Percentiles rank a stretch among this genome's conserved stretches.
Evolutionary conservation across 164 flowering plant species (phyloP).

Genomic region (Litsea cubeba): DNA sequence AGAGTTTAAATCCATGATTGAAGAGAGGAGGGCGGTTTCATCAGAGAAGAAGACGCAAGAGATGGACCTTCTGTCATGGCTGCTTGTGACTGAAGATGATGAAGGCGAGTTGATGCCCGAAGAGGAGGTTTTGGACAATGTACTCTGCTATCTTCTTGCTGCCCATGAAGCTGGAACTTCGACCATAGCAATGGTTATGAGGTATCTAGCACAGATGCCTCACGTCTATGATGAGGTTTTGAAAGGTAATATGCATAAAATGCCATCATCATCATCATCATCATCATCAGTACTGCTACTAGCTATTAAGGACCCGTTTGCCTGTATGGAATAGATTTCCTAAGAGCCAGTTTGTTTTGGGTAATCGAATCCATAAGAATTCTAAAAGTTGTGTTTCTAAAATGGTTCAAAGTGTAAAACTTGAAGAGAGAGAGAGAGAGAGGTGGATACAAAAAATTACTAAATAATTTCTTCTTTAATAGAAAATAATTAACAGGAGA

Average conservation of each 20-base stretch:
- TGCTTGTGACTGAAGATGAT: conserved; percentile 10
- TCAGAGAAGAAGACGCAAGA: conserved; percentile 2
- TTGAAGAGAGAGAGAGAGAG: too few species aligned
- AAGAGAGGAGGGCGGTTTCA: conserved; percentile 19
- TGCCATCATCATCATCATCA: neutral
- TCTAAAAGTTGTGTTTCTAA: too few species aligned
- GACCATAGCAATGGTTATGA: conserved; percentile 40
- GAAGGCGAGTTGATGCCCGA: conserved; percentile 39
- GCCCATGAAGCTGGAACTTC: conserved; percentile 56
- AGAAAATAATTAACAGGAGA: too few species aligned
- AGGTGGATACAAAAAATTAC: too few species aligned
- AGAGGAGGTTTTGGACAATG: conserved; percentile 48
- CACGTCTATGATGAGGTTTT: conserved; percentile 15
- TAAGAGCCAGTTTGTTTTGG: too few species aligned
- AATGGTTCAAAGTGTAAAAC: too few species aligned
- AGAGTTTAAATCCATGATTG: conserved; percentile 14
- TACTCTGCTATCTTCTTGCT: conserved; percentile 44
- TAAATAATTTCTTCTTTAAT: too few species aligned
- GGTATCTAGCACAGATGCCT: conserved; percentile 28
- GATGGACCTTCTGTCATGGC: conserved; percentile 18
- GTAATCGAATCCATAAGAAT: too few species aligned
- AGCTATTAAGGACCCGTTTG: too few species aligned
- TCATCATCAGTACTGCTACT: too few species aligned
- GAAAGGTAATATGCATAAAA: conserved; percentile 4
- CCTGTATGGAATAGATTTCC: too few species aligned